Evolutionary conservation across 1,284 basidiomycete genomes (phyloP).

Genomic region (Mrakiaceae sp.): DNA sequence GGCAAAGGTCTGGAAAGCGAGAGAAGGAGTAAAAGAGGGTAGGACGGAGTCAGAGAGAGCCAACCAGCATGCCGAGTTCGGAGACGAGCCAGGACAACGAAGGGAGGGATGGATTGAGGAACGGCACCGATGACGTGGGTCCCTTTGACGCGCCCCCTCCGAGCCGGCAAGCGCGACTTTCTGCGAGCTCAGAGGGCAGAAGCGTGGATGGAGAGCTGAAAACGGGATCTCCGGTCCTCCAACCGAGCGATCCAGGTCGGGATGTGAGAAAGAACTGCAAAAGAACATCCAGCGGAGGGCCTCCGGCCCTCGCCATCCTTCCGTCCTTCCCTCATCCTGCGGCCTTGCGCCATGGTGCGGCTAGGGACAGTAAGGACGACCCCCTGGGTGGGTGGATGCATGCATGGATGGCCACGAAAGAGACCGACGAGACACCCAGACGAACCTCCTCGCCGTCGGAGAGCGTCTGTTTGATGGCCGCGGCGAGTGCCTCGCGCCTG

Average conservation of each 20-base stretch:
- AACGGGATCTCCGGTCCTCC: too few species aligned
- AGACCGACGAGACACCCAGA: neutral
- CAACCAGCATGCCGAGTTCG: too few species aligned
- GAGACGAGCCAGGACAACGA: too few species aligned
- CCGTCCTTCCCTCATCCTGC: neutral
- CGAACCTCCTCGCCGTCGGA: neutral
- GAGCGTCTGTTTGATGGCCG: neutral
- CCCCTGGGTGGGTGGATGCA: neutral
- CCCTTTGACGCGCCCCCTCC: too few species aligned
- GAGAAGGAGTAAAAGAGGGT: neutral
- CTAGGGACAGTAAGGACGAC: neutral
- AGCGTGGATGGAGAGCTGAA: too few species aligned
- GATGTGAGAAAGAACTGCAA: neutral
- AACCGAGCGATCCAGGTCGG: neutral
- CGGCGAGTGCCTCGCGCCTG: neutral
- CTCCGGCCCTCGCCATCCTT: neutral
- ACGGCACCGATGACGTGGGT: too few species aligned
- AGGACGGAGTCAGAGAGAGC: neutral
- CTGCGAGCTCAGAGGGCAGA: too few species aligned
- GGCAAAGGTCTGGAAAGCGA: too few species aligned
- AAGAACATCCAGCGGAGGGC: neutral
- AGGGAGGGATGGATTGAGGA: too few species aligned
- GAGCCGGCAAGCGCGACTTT: too few species aligned
- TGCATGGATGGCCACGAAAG: neutral
- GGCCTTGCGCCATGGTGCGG: neutral